Evolutionary conservation across 2,329 filamentous ascomycete species (phyloP).

Genomic region (Lachnellula occidentalis): DNA sequence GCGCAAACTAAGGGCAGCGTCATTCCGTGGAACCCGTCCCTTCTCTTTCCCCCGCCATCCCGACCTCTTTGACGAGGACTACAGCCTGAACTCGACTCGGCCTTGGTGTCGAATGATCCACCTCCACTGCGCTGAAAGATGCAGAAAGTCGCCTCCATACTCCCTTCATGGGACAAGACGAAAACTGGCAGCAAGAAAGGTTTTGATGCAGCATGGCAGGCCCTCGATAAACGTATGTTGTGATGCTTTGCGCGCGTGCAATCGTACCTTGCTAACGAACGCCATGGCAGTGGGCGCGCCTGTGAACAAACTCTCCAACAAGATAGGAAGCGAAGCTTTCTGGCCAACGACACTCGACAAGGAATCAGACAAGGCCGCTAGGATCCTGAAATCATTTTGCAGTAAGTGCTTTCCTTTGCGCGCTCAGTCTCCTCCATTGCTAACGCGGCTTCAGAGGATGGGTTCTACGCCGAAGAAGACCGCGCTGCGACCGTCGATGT

Average conservation of each 20-base stretch:
- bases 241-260: not conserved
- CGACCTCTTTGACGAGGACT: not conserved
- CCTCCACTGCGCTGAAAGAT: slow-evolving; percentile 20
- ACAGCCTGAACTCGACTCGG: slow-evolving; percentile 16
- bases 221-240: slow-evolving; percentile 51
- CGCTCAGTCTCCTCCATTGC: slow-evolving; percentile 3
- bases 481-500: slow-evolving; percentile 28
- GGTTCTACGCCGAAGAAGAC: slow-evolving; percentile 57
- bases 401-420: slow-evolving; percentile 49
- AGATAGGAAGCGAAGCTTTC: slow-evolving; percentile 74
- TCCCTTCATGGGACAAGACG: slow-evolving; percentile 47
- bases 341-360: slow-evolving; percentile 82
- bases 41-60: slow-evolving; percentile 2
- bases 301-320: slow-evolving; percentile 76
- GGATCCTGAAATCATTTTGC: slow-evolving; percentile 87
- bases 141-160: slow-evolving; percentile 30
- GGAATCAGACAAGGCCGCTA: slow-evolving; percentile 86
- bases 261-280: slow-evolving; percentile 30
- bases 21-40: not conserved
- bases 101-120: not conserved
- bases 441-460: slow-evolving; percentile 46
- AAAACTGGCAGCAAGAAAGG: slow-evolving; percentile 55
- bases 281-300: slow-evolving; percentile 51
- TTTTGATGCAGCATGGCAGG: slow-evolving; percentile 68
- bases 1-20: not conserved